Evolutionary conservation across 78 protist species (phyloP).

Genomic region (Planoprotostelium fungivorum): DNA sequence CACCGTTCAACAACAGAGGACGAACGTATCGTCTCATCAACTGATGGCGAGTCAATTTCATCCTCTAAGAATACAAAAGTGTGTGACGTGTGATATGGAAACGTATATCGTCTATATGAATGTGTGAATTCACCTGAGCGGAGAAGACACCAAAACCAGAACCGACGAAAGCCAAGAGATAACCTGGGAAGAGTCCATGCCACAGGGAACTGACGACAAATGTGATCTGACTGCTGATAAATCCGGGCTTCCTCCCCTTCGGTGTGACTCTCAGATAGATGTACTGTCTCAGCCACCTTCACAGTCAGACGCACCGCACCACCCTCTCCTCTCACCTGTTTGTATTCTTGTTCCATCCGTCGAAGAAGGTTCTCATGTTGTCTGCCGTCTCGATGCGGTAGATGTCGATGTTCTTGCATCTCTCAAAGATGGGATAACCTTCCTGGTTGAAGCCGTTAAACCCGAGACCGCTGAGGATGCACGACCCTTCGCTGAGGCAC

Average conservation of each 20-base stretch:
- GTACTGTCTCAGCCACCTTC: slow-evolving; percentile 65
- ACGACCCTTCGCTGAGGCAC: slow-evolving; percentile 54
- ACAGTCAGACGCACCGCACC: too few relatives aligned
- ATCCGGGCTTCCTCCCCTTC: slow-evolving; percentile 33
- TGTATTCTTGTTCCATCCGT: slow-evolving; percentile 63
- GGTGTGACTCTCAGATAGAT: slow-evolving; percentile 49
- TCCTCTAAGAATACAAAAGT: too few relatives aligned
- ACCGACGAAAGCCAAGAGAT: slow-evolving; percentile 22
- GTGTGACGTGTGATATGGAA: too few relatives aligned
- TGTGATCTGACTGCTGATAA: slow-evolving; percentile 23
- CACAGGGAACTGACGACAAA: slow-evolving; percentile 59
- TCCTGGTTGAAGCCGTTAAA: slow-evolving; percentile 33
- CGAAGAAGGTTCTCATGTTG: slow-evolving; percentile 33
- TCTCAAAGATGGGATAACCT: slow-evolving; percentile 21
- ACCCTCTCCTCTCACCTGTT: too few relatives aligned
- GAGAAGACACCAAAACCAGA: slow-evolving; percentile 32
- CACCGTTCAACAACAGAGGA: slow-evolving; percentile 28
- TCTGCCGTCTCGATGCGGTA: slow-evolving; percentile 40
- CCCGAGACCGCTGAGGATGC: slow-evolving; percentile 35
- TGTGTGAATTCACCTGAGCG: slow-evolving; percentile 44
- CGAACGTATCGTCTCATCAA: slow-evolving; percentile 58
- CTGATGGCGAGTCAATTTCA: too few relatives aligned
- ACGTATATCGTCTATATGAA: too few relatives aligned
- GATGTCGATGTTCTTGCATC: slow-evolving; percentile 36
- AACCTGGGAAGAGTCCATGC: slow-evolving; percentile 79